A percentile compares a stretch with the other conserved stretches of the same genome.
These are phyloP conservation scores for Colletotrichum sidae DNA, from an alignment of 2,329 filamentous ascomycete genomes.

Conservation along the genomic window DNA sequence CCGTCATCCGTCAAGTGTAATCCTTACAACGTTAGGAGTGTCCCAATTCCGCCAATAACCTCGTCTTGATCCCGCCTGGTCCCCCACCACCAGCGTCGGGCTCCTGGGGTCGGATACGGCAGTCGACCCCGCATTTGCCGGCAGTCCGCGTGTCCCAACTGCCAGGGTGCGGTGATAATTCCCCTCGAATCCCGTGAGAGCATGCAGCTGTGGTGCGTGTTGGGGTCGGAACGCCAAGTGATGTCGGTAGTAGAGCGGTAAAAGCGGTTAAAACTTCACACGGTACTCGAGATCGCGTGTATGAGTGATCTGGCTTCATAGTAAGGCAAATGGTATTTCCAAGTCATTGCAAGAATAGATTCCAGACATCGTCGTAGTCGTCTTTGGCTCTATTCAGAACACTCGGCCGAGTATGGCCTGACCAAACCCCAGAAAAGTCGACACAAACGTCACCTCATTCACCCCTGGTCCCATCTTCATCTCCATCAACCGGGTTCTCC, in stretches of 20 bases:
- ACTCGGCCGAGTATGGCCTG: not conserved
- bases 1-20: not conserved
- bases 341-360: no score
- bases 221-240: not conserved
- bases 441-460: not conserved
- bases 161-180: conserved; percentile 7
- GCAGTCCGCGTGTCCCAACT: conserved; percentile 9
- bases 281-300: no score
- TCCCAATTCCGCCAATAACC: conserved; percentile 13
- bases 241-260: not conserved
- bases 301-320: no score
- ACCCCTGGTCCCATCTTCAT: not conserved
- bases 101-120: conserved; percentile 13
- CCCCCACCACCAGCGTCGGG: conserved; percentile 5
- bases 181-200: conserved; percentile 9
- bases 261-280: no score
- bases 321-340: no score
- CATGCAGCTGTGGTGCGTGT: not conserved
- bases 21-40: not conserved
- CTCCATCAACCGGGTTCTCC: conserved; percentile 15
- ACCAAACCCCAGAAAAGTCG: not conserved
- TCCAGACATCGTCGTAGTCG: no score
- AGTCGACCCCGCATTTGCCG: conserved; percentile 24
- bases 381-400: no score
- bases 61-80: conserved; percentile 13